Conservation (phyloP, 73 alveolate species). For the Stentor roeselii region DNA sequence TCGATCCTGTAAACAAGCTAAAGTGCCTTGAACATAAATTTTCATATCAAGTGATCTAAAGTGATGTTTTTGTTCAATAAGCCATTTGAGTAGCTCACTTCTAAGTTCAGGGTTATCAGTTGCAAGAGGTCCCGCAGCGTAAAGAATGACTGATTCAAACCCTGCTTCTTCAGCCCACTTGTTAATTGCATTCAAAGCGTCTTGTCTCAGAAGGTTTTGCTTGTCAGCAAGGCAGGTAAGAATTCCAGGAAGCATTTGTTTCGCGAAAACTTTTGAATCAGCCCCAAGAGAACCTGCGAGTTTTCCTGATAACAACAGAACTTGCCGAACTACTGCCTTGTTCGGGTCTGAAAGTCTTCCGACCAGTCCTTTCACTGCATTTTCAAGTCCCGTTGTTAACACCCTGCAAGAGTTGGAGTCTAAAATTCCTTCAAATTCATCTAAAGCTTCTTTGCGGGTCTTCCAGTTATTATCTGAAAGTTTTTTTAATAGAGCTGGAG, state of each 20-base stretch:
- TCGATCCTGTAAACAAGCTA: constrained; percentile 66
- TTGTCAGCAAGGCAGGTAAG: constrained; percentile 70
- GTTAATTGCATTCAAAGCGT: constrained; percentile 63
- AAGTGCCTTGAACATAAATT: constrained; percentile 48
- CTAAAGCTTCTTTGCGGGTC: constrained; percentile 70
- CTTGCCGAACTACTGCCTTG: constrained; percentile 71
- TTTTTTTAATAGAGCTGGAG: constrained; percentile 59
- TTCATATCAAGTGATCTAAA: constrained; percentile 46
- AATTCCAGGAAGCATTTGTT: constrained; percentile 67
- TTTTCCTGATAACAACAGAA: constrained; percentile 56
- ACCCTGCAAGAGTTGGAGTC: constrained; percentile 66
- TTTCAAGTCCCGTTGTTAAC: constrained; percentile 72
- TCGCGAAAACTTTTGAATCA: constrained; percentile 67
- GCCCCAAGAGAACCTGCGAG: constrained; percentile 69
- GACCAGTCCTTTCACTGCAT: constrained; percentile 52
- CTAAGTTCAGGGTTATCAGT: constrained; percentile 74
- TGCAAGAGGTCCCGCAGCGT: constrained; percentile 50
- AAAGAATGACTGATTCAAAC: constrained; percentile 56
- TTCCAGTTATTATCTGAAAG: constrained; percentile 82
- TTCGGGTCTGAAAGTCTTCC: constrained; percentile 75
- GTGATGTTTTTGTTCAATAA: constrained; percentile 60
- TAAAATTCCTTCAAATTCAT: constrained; percentile 55
- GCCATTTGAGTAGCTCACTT: constrained; percentile 65
- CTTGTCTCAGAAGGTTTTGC: constrained; percentile 73
- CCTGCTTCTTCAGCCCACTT: constrained; percentile 72